Evolutionary conservation across 2,329 filamentous ascomycete species (phyloP).

Genomic region (Falciphora oryzae): DNA sequence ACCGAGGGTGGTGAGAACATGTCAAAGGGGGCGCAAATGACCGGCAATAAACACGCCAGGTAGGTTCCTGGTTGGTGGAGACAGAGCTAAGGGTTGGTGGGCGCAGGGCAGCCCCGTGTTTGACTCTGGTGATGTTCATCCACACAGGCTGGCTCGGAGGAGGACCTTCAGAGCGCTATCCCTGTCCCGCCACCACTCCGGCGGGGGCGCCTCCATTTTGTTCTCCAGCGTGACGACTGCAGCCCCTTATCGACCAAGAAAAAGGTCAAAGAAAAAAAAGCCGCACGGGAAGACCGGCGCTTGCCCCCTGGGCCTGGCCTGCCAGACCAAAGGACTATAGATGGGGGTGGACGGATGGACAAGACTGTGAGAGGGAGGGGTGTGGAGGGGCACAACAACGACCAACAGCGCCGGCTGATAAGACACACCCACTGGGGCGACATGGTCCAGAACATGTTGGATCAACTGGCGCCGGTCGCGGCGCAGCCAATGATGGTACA

Average conservation of each 20-base stretch:
- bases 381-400: not conserved
- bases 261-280: not conserved
- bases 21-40: not conserved
- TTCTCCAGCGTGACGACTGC: conserved; percentile 12
- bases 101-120: not conserved
- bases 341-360: not conserved
- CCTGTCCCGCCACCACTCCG: not conserved
- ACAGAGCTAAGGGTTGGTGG: too few relatives aligned
- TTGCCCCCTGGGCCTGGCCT: not conserved
- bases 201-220: not conserved
- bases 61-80: not conserved
- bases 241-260: conserved; percentile 4
- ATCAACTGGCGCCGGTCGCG: not conserved
- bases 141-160: not conserved
- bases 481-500: not conserved
- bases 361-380: not conserved
- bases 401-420: not conserved
- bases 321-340: not conserved
- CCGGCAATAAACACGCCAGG: not conserved
- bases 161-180: not conserved
- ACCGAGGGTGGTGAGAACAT: not conserved
- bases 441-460: not conserved
- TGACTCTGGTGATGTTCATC: not conserved
- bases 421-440: not conserved
- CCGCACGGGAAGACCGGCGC: not conserved